These are phyloP conservation scores for Penicillium olsonii DNA, from an alignment of 2,329 filamentous ascomycete genomes.

Conservation along the genomic window DNA sequence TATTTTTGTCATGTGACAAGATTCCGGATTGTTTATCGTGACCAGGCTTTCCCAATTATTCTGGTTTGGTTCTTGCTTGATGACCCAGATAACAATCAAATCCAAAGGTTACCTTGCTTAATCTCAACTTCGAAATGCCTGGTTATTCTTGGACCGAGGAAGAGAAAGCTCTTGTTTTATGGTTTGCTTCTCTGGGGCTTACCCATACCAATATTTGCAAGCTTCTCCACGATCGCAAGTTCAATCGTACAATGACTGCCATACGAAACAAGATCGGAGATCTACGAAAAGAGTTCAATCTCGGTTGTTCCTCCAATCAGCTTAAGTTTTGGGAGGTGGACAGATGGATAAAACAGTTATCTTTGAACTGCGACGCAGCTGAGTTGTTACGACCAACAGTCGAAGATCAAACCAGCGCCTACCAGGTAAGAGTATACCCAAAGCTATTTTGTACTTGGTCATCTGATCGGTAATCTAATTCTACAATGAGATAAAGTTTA, in stretches of 20 bases:
- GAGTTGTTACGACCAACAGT: background rate
- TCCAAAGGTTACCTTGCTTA: too few species aligned
- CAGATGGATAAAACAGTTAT: background rate
- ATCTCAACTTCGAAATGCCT: background rate
- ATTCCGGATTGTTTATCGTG: too few species aligned
- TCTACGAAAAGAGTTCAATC: background rate
- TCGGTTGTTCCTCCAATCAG: background rate
- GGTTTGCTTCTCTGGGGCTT: background rate
- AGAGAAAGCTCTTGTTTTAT: slow-evolving; percentile 2
- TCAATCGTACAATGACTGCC: background rate
- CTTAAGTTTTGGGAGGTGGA: background rate
- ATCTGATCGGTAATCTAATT: too few species aligned
- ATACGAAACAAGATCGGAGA: slow-evolving; percentile 3
- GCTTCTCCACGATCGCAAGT: background rate
- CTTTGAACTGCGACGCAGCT: background rate
- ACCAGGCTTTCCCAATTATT: too few species aligned
- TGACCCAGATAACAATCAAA: too few species aligned
- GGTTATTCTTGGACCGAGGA: slow-evolving; percentile 1
- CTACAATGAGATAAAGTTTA: background rate
- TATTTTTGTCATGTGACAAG: background rate
- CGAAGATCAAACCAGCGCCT: too few species aligned
- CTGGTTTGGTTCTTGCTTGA: too few species aligned
- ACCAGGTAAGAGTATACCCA: too few species aligned
- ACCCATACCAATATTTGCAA: background rate
- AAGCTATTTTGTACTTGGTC: too few species aligned